A percentile compares a stretch with the other conserved stretches of the same genome.
These are phyloP conservation scores for Fusarium vanettenii DNA, from an alignment of 2,329 filamentous ascomycete species.

Conservation along the genomic window DNA sequence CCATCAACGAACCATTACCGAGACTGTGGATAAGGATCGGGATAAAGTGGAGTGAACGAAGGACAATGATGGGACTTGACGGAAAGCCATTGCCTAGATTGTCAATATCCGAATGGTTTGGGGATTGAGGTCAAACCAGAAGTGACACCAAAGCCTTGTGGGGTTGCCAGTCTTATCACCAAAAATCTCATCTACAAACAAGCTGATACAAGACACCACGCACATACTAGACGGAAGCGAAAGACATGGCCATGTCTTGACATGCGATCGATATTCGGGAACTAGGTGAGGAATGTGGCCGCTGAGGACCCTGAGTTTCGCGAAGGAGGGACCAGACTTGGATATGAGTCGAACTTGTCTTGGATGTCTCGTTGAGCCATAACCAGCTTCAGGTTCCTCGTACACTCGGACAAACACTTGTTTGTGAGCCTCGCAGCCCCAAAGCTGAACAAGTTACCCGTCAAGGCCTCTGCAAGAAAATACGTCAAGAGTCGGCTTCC, in stretches of 20 bases:
- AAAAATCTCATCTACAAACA: background rate
- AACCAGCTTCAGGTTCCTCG: background rate
- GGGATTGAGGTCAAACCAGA: background rate
- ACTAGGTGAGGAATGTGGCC: background rate
- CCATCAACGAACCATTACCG: constrained; percentile 17
- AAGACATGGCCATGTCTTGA: constrained; percentile 33
- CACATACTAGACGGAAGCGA: constrained; percentile 28
- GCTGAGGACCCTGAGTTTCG: background rate
- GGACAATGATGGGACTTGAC: constrained; percentile 22
- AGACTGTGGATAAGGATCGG: constrained; percentile 7
- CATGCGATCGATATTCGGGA: constrained; percentile 20
- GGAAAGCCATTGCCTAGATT: constrained; percentile 17
- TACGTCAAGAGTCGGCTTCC: constrained; percentile 10
- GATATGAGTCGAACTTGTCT: background rate
- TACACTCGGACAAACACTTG: constrained; percentile 21
- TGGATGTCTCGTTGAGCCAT: background rate
- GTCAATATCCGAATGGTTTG: background rate
- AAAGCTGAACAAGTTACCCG: constrained; percentile 10
- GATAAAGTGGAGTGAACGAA: constrained; percentile 18
- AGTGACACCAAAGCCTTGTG: background rate
- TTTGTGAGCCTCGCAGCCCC: constrained; percentile 1
- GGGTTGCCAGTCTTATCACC: background rate
- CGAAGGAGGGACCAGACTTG: background rate
- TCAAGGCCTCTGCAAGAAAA: background rate
- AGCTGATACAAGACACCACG: constrained; percentile 19